Conservation (phyloP, 768 basidiomycete genomes). For the Termitomyces eurrhizus region DNA sequence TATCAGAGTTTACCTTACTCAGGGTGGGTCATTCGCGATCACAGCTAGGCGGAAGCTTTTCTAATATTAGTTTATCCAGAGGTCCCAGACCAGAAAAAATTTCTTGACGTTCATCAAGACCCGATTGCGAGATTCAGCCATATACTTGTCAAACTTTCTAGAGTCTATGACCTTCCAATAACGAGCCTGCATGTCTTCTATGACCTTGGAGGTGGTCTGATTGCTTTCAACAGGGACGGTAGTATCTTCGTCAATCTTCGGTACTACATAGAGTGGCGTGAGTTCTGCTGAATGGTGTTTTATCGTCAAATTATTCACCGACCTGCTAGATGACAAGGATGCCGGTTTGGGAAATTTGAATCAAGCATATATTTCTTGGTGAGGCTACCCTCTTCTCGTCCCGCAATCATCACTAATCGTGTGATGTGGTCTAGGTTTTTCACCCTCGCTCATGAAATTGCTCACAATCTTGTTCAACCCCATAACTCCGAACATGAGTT, state of each 20-base stretch:
- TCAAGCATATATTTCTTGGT: conserved; percentile 83
- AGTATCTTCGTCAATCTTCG: conserved; percentile 87
- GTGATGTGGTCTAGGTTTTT: conserved; percentile 61
- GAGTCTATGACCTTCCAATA: conserved; percentile 71
- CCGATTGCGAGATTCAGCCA: conserved; percentile 69
- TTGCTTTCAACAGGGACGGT: conserved; percentile 91
- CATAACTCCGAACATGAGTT: conserved; percentile 95
- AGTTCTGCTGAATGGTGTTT: conserved; percentile 27
- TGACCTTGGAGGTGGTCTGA: conserved; percentile 73
- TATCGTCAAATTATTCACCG: neutral
- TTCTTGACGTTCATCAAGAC: conserved; percentile 52
- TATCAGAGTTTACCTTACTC: conserved; percentile 59
- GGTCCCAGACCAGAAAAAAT: conserved; percentile 43
- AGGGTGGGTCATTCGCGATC: conserved; percentile 38
- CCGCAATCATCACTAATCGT: neutral
- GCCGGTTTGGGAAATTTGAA: conserved; percentile 49
- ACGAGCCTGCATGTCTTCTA: conserved; percentile 83
- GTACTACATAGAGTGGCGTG: conserved; percentile 86
- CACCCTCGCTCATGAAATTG: conserved; percentile 88
- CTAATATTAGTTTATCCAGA: conserved; percentile 36
- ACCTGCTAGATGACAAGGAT: conserved; percentile 59
- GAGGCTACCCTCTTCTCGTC: conserved; percentile 13
- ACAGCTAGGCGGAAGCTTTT: too few relatives aligned
- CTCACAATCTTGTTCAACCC: conserved; percentile 82
- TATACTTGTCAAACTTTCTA: conserved; percentile 59